phyloP scores from a whole-genome alignment of 805 yeast species.

The Schwanniomyces vanrijiae region DNA sequence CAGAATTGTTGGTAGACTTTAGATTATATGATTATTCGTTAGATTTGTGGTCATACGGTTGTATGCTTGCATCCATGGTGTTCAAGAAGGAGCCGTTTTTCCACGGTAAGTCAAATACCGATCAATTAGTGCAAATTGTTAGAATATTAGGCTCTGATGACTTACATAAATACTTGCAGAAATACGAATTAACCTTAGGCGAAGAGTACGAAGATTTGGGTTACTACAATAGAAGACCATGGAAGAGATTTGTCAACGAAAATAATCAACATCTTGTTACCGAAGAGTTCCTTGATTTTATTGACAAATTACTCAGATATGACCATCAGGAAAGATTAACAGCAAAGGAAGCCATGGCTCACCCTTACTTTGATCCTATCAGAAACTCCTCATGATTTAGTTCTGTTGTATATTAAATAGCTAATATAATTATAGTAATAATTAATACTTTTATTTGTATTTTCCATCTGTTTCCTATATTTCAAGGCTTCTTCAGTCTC shows the following conservation, averaged over 20 bases:
- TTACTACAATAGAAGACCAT: constrained; percentile 62
- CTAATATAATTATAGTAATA: not conserved
- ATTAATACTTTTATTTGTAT: no score
- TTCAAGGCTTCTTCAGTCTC: no score
- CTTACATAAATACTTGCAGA: constrained; percentile 60
- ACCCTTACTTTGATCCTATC: constrained; percentile 53
- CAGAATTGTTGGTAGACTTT: constrained; percentile 80
- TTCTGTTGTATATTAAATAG: constrained; percentile 1
- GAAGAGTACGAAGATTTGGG: constrained; percentile 80
- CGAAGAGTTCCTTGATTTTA: constrained; percentile 62
- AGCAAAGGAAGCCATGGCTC: constrained; percentile 84
- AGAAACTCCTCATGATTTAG: constrained; percentile 7
- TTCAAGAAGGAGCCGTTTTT: constrained; percentile 90
- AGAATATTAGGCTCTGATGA: constrained; percentile 84
- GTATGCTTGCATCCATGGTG: constrained; percentile 86
- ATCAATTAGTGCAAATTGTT: constrained; percentile 88
- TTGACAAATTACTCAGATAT: constrained; percentile 71
- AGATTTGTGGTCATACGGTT: constrained; percentile 90
- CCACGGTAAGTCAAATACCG: constrained; percentile 89
- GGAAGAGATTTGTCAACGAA: constrained; percentile 61
- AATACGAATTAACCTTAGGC: constrained; percentile 68
- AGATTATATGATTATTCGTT: constrained; percentile 85
- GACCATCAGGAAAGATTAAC: constrained; percentile 89
- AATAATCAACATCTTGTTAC: constrained; percentile 52
- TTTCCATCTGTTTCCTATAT: no score